Percentiles rank a stretch among this genome's conserved stretches.
phyloP scores from a whole-genome alignment of 768 basidiomycete species.

The Pisolithus tinctorius region DNA sequence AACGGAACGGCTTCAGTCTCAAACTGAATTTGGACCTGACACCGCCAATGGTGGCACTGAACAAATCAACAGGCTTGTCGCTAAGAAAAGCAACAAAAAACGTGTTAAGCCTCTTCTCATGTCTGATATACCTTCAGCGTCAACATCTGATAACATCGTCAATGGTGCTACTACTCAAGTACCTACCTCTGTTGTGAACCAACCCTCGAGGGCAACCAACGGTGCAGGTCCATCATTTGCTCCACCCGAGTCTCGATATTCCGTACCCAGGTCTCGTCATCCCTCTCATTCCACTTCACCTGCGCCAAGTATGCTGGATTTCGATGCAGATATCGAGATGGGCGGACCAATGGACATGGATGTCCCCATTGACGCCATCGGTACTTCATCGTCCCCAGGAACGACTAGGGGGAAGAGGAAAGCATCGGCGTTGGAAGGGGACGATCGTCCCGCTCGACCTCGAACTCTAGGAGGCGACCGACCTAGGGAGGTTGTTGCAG shows the following conservation, averaged over 20 bases:
- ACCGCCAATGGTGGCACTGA: constrained; percentile 43
- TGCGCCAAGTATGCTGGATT: constrained; percentile 43
- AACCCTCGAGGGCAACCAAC: not conserved
- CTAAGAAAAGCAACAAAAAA: constrained; percentile 68
- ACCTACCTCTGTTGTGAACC: not conserved
- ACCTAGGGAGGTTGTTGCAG: constrained; percentile 39
- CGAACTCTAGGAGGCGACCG: constrained; percentile 69
- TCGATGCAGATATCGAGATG: constrained; percentile 35
- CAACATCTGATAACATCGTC: constrained; percentile 8
- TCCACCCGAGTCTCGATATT: constrained; percentile 12
- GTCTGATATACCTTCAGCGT: constrained; percentile 32
- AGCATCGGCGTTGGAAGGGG: constrained; percentile 34
- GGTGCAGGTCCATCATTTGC: not conserved
- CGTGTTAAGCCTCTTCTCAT: constrained; percentile 46
- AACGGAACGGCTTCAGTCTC: constrained; percentile 27
- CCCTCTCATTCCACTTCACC: constrained; percentile 37
- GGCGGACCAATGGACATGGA: constrained; percentile 46
- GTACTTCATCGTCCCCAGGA: constrained; percentile 33
- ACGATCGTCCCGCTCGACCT: constrained; percentile 30
- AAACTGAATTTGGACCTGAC: constrained; percentile 35
- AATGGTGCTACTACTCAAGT: not conserved
- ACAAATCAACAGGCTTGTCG: constrained; percentile 65
- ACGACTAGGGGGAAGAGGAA: constrained; percentile 47
- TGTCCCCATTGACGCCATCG: constrained; percentile 48
- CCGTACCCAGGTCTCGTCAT: constrained; percentile 19